Conservation (phyloP, 2,329 filamentous ascomycete species). For the Nigrospora sphaerica region DNA sequence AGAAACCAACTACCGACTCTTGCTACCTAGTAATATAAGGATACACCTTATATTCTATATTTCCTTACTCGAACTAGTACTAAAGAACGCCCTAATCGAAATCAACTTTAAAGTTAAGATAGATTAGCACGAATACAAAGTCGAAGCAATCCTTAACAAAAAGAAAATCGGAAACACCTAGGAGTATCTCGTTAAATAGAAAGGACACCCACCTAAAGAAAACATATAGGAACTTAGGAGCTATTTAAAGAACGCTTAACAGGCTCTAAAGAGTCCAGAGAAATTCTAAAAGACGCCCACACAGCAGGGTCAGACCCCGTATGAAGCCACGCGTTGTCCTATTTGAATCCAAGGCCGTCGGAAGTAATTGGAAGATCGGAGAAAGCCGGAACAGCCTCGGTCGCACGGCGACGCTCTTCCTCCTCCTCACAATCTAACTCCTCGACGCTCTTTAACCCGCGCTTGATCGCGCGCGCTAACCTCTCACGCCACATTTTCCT, state of each 20-base stretch:
- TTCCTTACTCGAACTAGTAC: too few relatives aligned
- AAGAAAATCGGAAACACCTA: not conserved
- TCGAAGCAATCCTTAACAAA: not conserved
- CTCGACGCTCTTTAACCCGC: too few relatives aligned
- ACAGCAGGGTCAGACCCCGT: too few relatives aligned
- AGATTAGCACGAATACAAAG: not conserved
- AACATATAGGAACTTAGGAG: not conserved
- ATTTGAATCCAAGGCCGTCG: too few relatives aligned
- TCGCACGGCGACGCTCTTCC: too few relatives aligned
- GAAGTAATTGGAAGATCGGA: too few relatives aligned
- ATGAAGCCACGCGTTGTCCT: too few relatives aligned
- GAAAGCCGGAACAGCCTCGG: too few relatives aligned
- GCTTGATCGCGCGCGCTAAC: too few relatives aligned
- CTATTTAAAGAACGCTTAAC: not conserved
- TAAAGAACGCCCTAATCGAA: not conserved
- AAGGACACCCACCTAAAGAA: not conserved
- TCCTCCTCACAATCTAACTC: too few relatives aligned
- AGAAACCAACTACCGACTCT: conserved; percentile 1
- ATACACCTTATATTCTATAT: conserved; percentile 1
- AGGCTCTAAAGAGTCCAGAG: not conserved
- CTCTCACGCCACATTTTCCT: too few relatives aligned
- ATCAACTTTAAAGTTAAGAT: not conserved
- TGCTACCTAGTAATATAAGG: not conserved
- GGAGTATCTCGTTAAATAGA: not conserved
- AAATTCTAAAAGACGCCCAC: not conserved